phyloP scores from a whole-genome alignment of 2,329 filamentous ascomycete genomes.

The Bimuria novae-zelandiae region DNA sequence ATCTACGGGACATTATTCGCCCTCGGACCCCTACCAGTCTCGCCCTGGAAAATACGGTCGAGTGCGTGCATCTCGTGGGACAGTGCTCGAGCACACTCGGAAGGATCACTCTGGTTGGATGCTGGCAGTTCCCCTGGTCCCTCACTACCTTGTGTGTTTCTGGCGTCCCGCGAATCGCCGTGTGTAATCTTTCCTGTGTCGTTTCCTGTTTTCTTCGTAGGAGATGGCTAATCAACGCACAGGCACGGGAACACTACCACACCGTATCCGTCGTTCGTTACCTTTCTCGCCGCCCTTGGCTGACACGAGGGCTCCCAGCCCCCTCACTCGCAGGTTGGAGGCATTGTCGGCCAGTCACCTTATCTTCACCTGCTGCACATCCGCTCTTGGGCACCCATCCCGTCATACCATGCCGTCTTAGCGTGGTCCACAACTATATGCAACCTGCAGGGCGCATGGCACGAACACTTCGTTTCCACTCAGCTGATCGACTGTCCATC shows the following conservation, averaged over 20 bases:
- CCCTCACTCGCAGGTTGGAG: slow-evolving; percentile 33
- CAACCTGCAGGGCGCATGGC: slow-evolving; percentile 47
- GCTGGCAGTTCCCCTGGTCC: slow-evolving; percentile 18
- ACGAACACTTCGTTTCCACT: slow-evolving; percentile 37
- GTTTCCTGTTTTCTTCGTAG: slow-evolving; percentile 28
- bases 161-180: slow-evolving; percentile 27
- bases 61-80: slow-evolving; percentile 34
- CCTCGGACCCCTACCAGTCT: slow-evolving; percentile 18
- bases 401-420: slow-evolving; percentile 42
- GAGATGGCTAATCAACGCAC: slow-evolving; percentile 43
- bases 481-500: slow-evolving; percentile 48
- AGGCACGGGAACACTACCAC: slow-evolving; percentile 38
- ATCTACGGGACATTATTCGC: slow-evolving; percentile 24
- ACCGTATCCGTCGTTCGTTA: slow-evolving; percentile 27
- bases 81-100: slow-evolving; percentile 21
- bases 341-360: slow-evolving; percentile 54
- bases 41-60: slow-evolving; percentile 23
- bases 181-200: slow-evolving; percentile 26
- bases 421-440: slow-evolving; percentile 41
- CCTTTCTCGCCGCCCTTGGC: slow-evolving; percentile 35
- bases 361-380: slow-evolving; percentile 51
- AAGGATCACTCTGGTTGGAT: slow-evolving; percentile 27
- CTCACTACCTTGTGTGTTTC: slow-evolving; percentile 22
- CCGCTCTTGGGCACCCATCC: slow-evolving; percentile 39
- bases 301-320: slow-evolving; percentile 38